phyloP scores from a whole-genome alignment of 2,329 filamentous ascomycete species.

The Colletotrichum horii region DNA sequence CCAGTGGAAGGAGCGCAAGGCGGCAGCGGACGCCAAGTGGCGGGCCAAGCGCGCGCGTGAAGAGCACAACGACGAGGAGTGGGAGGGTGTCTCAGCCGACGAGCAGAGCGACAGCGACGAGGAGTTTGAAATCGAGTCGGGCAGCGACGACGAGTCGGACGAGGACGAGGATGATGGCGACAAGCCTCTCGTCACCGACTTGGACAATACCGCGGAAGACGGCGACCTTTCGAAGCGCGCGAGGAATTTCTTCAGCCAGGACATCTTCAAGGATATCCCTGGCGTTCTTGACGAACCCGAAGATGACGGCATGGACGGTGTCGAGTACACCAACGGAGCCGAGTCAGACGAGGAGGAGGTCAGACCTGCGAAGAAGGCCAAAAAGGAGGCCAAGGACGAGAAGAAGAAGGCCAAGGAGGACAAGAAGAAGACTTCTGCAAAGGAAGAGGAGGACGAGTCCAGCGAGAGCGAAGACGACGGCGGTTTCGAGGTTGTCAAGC shows the following conservation, averaged over 20 bases:
- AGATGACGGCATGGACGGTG: conserved; percentile 36
- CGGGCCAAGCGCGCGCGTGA: conserved; percentile 88
- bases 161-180: conserved; percentile 32
- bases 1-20: conserved; percentile 79
- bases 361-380: conserved; percentile 18
- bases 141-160: conserved; percentile 43
- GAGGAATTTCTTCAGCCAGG: conserved; percentile 89
- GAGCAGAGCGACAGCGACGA: conserved; percentile 68
- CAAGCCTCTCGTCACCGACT: conserved; percentile 39
- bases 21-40: conserved; percentile 83
- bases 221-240: conserved; percentile 82
- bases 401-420: conserved; percentile 35
- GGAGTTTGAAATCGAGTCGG: conserved; percentile 58
- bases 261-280: conserved; percentile 87
- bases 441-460: conserved; percentile 27
- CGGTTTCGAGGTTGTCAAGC: conserved; percentile 69
- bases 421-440: conserved; percentile 44
- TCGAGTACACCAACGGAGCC: conserved; percentile 27
- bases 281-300: conserved; percentile 61
- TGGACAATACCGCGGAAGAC: conserved; percentile 48
- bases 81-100: conserved; percentile 83
- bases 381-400: conserved; percentile 27
- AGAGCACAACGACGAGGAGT: conserved; percentile 84
- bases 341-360: conserved; percentile 5
- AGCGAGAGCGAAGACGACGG: conserved; percentile 43